Conservation (phyloP, 2,329 filamentous ascomycete species). For the Colletotrichum simmondsii region DNA sequence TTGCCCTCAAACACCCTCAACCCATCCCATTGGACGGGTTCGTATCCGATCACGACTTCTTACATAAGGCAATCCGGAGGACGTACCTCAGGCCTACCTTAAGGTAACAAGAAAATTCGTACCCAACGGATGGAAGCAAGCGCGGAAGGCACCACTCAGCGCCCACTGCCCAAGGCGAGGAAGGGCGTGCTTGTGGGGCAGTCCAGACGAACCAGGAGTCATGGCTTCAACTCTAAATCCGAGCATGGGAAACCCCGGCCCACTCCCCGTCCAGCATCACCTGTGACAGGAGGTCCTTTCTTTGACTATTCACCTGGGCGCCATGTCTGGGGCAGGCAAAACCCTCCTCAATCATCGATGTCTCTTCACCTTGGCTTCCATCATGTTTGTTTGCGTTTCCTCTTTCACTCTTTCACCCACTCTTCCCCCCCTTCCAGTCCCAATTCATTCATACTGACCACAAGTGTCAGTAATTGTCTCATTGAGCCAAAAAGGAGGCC, state of each 20-base stretch:
- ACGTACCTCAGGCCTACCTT: too few species aligned
- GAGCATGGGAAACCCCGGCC: slow-evolving; percentile 12
- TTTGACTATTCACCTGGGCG: neutral
- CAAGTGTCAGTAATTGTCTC: neutral
- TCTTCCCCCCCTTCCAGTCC: too few species aligned
- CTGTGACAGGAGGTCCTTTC: neutral
- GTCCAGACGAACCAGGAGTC: slow-evolving; percentile 7
- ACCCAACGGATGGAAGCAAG: neutral
- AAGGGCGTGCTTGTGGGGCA: slow-evolving; percentile 9
- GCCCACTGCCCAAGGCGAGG: neutral
- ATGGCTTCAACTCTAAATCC: slow-evolving; percentile 23
- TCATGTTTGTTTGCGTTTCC: neutral
- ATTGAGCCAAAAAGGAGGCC: neutral
- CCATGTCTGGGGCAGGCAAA: neutral
- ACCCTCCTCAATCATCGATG: neutral
- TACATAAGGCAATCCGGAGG: too few species aligned
- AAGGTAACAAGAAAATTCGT: too few species aligned
- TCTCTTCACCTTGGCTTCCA: neutral
- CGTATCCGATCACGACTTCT: too few species aligned
- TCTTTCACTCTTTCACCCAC: neutral
- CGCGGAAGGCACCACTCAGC: neutral
- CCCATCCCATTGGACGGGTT: too few species aligned
- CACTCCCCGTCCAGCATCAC: neutral
- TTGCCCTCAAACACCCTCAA: too few species aligned
- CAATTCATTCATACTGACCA: neutral